These are phyloP conservation scores for Phytophthora foliorum DNA, from an alignment of 352 stramenopile genomes.

Conservation along the genomic window DNA sequence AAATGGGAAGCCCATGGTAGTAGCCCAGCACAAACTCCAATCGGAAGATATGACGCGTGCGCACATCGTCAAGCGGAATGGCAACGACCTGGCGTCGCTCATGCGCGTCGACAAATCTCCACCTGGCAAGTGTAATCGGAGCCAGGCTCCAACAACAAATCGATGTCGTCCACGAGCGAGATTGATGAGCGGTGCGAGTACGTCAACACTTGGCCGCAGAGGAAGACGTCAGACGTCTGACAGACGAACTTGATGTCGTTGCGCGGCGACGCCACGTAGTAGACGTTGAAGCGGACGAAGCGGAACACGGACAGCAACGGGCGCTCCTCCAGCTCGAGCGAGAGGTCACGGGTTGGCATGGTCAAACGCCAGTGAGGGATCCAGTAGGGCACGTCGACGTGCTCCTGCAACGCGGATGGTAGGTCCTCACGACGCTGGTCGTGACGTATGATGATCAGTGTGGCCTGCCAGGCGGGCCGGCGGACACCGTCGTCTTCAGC, in stretches of 20 bases:
- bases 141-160: background rate
- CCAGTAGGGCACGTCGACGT: constrained; percentile 2
- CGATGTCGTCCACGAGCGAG: too few relatives aligned
- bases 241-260: constrained; percentile 10
- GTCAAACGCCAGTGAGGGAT: constrained; percentile 9
- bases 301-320: constrained; percentile 1
- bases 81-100: constrained; percentile 1
- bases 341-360: background rate
- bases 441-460: background rate
- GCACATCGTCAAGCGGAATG: constrained; percentile 37
- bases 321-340: background rate
- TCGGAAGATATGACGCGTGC: background rate
- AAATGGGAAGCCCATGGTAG: background rate
- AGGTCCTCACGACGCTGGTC: constrained; percentile 6
- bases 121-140: background rate
- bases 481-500: constrained; percentile 2
- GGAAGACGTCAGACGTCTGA: background rate
- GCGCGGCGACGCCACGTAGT: background rate
- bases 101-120: too few relatives aligned
- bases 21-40: background rate
- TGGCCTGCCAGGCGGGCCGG: constrained; percentile 6
- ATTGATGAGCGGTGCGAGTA: background rate
- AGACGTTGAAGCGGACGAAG: constrained; percentile 9
- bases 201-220: constrained; percentile 2
- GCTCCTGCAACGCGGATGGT: background rate